These are phyloP conservation scores for Pelargonium australe DNA, from an alignment of 441 rosid species.

Conservation along the genomic window DNA sequence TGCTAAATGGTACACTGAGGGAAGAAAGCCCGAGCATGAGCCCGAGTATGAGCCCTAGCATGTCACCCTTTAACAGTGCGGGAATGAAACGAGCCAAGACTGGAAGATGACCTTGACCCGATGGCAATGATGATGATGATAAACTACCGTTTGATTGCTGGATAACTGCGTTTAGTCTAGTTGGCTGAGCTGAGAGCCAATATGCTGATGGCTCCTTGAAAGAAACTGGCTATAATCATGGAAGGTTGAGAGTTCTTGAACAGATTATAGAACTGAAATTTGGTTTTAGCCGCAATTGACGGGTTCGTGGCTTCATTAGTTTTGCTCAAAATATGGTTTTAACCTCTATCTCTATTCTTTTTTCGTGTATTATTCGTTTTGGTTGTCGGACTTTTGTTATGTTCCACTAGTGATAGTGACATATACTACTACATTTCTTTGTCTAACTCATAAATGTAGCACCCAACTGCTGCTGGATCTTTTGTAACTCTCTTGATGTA, in stretches of 20 bases:
- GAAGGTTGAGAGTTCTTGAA: slow-evolving; percentile 18
- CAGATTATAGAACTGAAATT: slow-evolving; percentile 16
- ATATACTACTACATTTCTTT: background rate
- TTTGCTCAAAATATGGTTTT: slow-evolving; percentile 23
- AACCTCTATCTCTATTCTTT: slow-evolving; percentile 15
- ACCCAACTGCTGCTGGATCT: too few relatives aligned
- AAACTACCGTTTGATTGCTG: background rate
- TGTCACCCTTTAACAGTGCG: slow-evolving; percentile 73
- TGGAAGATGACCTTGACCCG: slow-evolving; percentile 37
- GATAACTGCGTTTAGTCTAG: slow-evolving; percentile 7
- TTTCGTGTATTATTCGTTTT: slow-evolving; percentile 23
- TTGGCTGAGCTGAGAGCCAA: background rate
- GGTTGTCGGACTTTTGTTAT: background rate
- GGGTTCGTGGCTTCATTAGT: slow-evolving; percentile 19
- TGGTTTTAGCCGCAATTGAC: slow-evolving; percentile 4
- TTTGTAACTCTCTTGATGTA: too few relatives aligned
- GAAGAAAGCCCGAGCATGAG: slow-evolving; percentile 89
- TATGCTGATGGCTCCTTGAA: slow-evolving; percentile 12
- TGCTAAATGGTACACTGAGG: slow-evolving; percentile 76
- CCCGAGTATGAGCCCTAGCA: slow-evolving; percentile 83
- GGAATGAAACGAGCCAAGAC: slow-evolving; percentile 92
- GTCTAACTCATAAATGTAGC: background rate
- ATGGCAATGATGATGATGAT: slow-evolving; percentile 4
- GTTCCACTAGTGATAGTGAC: background rate
- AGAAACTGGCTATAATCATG: slow-evolving; percentile 17